Base-by-base conservation (phyloP, 108 stramenopile genomes). In the Mediolabrus comicus region DNA sequence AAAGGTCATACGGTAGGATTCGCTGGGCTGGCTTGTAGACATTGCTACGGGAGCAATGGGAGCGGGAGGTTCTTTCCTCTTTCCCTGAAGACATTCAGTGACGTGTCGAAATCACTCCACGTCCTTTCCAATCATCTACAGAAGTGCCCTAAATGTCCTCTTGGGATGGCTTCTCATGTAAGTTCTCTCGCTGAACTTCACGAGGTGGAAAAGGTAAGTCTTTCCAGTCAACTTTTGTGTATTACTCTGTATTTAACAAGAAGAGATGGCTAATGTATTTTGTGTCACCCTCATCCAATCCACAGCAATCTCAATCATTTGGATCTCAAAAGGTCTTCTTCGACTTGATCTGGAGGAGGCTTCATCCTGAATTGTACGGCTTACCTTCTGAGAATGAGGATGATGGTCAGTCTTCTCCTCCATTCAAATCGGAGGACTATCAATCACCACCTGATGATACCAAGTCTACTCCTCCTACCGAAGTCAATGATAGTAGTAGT, bases 151-250 rank as follows among this genome's bases (percentile, higher is more conserved):
- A 89, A 89, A 64, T 87, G 85, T 65, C 91, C 91, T 3, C 64
- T 53, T 35, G 89, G 87, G 46, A 68, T 90, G 53, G 79, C 86
- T 8, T 72, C 77, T 9, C 77, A 46, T 27, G 68, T 92, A n/a
- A 79, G 60, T 28, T 75, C 60, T 14, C 70, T 87, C 6, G 84
- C 84, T 26, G 83, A 75, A 9, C 52, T 53, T 11, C 92, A 92
- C 65, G 79, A 87, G 38, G 83, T 87, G 39, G 84, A 92, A 72
- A 84, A 89, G 77, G 77, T 78, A 64, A 36, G n/a, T n/a, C n/a
- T n/a, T n/a, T n/a, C n/a, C n/a, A n/a, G 62, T 3, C 51, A 1
- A 25, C 8, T 28, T 13, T 16, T 16, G 17, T 26, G 4, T 36
- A 25, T 26, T 36, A 61, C n/a, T n/a, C n/a, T n/a, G n/a, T n/a